Evolutionary conservation across 73 alveolate species (phyloP).

Genomic region (Paramecium sexaurelia): DNA sequence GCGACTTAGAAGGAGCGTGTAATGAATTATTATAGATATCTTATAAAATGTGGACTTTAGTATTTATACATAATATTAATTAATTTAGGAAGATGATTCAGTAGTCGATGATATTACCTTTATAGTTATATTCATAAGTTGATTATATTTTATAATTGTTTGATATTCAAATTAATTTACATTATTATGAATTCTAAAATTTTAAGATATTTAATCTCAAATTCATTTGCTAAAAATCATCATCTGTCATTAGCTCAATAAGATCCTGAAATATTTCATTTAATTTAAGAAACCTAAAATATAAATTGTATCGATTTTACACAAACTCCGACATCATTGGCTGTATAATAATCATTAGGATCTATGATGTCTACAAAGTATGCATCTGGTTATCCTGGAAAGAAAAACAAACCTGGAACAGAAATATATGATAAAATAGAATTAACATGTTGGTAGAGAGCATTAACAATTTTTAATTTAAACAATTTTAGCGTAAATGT

Average conservation of each 20-base stretch:
- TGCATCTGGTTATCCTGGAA: constrained; percentile 81
- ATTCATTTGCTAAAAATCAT: constrained; percentile 15
- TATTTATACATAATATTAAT: not conserved
- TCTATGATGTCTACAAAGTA: constrained; percentile 93
- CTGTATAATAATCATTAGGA: constrained; percentile 91
- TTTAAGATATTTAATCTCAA: not conserved
- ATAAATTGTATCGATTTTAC: constrained; percentile 81
- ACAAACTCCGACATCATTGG: constrained; percentile 80
- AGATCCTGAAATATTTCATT: constrained; percentile 83
- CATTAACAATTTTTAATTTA: constrained; percentile 84
- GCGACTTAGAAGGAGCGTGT: constrained; percentile 66
- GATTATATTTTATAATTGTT: not conserved
- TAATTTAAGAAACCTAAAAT: constrained; percentile 78
- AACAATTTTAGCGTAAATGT: constrained; percentile 93
- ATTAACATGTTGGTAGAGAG: constrained; percentile 85
- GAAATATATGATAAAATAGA: constrained; percentile 91
- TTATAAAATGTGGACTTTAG: constrained; percentile 64
- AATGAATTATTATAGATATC: constrained; percentile 43
- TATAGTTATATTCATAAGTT: constrained; percentile 52
- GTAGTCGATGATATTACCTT: constrained; percentile 69
- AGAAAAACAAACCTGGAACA: constrained; percentile 93
- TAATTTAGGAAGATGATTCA: constrained; percentile 65
- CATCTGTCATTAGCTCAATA: constrained; percentile 28
- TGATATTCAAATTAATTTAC: not conserved
- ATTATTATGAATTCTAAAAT: not conserved